A percentile compares a stretch with the other conserved stretches of the same genome.
Conservation (phyloP, 805 yeast genomes). For the Candida vaughaniae region DNA sequence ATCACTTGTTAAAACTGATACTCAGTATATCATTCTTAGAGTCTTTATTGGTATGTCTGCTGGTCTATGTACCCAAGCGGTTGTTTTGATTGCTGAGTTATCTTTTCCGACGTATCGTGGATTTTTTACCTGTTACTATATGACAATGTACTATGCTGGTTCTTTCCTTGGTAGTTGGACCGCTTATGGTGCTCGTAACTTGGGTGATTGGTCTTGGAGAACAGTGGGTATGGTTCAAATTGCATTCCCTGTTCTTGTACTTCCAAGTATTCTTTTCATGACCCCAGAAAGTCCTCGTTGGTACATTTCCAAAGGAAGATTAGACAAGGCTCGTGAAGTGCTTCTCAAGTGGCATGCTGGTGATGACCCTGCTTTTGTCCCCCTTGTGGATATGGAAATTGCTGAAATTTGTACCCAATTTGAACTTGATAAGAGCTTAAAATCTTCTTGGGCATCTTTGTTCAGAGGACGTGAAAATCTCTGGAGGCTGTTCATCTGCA, state of each 20-base stretch:
- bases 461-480: conserved; percentile 9
- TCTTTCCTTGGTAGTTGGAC: conserved; percentile 52
- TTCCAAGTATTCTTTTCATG: conserved; percentile 26
- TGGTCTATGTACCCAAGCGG: too few relatives aligned
- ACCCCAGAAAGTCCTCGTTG: conserved; percentile 53
- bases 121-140: conserved; percentile 43
- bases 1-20: conserved; percentile 30
- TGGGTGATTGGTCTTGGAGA: conserved; percentile 48
- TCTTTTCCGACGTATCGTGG: conserved; percentile 48
- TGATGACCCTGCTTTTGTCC: conserved; percentile 21
- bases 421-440: conserved; percentile 12
- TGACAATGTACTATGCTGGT: conserved; percentile 53
- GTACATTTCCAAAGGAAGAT: conserved; percentile 38
- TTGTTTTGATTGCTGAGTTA: conserved; percentile 50
- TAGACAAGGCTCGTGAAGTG: conserved; percentile 42
- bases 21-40: conserved; percentile 40
- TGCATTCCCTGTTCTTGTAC: conserved; percentile 43
- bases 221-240: conserved; percentile 54
- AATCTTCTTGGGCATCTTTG: conserved; percentile 5
- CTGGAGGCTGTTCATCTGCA: too few relatives aligned
- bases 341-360: conserved; percentile 42
- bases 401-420: conserved; percentile 11
- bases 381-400: conserved; percentile 11
- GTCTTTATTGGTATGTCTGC: conserved; percentile 44
- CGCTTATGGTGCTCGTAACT: conserved; percentile 42